Base-by-base conservation (phyloP, 805 yeast species). In the Wickerhamomyces tratensis region DNA sequence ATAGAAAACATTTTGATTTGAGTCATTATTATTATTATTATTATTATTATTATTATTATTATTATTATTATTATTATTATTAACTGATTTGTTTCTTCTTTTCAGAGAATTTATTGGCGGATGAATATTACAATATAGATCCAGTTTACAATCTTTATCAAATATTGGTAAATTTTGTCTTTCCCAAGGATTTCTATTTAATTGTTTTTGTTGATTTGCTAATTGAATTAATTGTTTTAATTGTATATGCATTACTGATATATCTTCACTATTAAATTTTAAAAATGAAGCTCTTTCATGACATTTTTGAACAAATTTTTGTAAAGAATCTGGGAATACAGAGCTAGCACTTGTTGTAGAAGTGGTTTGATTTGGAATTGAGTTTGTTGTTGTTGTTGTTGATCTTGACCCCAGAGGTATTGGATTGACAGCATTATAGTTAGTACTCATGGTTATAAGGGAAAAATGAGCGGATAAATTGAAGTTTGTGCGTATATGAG, bases 131-230 rank as follows among this genome's bases (percentile, higher is more conserved):
- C 54, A 50, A 33, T 33, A 40, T 12, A 52, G 47, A 25, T 50
- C 51, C 6, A 50, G 39, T 5, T 36, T 38, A 7, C 35, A 40
- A 10, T 46, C 43, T 7, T 30, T 38, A 12, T 46, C 45, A 25
- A 57, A 41, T 5, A 50, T 41, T 2, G 63, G 63, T 6, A 58
- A 36, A 14, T 43, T 43, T 36, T 58, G 63, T 25, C 38, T 46
- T 25, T 47, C 42, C 63, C 63, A 58, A 38, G 57, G 55, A 34
- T 57, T 58, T 5, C 36, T 42, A 52, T 53, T 54, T 8, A 55
- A 44, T 33, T 53, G 55, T 5, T 49, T 49, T 4, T 49, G 42
- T n/a, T 39, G 27, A 33, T 49, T 50, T 1, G 63, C 61, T 38
- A 33, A 44, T 25, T 53, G 53, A n/a, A 58, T 54, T n/a, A 58